Evolutionary conservation across 345 rosid genomes (phyloP), one percentile per base, ranked within the genome.

Genomic region (Corchorus olitorius): DNA sequence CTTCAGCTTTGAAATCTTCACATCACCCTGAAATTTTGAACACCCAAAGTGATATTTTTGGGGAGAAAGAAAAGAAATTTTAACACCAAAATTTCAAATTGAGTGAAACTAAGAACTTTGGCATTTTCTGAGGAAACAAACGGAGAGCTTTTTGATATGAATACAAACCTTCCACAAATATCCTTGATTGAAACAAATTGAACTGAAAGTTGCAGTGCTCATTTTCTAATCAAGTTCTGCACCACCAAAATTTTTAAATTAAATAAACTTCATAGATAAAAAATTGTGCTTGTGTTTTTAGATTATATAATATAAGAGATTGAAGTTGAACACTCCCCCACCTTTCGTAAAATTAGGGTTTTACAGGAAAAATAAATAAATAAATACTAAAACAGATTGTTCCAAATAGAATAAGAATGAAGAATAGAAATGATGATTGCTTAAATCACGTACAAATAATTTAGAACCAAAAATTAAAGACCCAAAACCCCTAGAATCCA

Each of bases 151-250:
- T 27, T 39, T 13, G 11, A 1, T 39, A 49, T 69, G 58, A 48
- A 11, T 13, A 64, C 84, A 73, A 39, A 90, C 94, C 94, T 86
- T 88, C 82, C 79, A 84, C 27, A 81, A 70, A 78, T 60, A 79
- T 45, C 85, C 83, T 46, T 81, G 72, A 56, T 83, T 52, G 72
- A 78, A 74, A 79, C 70, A 76, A 76, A 75, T 33, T 0, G 86
- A 80, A 68, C 63, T 83, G 79, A 83, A 82, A 69, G 87, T 68
- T 11, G 86, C 79, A 65, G 75, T 33, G 69, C 79, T 79, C 88
- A 85, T 87, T 78, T 43, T 76, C 55, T 33, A 56, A 7, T 61
- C 17, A 72, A 70, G 65, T 39, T 72, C 76, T 45, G 81, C 77
- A 60, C 8, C 63, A 4, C n/a, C 56, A 35, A 56, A 12, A 6